A percentile compares a stretch with the other conserved stretches of the same genome.
These are phyloP conservation scores for Lichtheimia hyalospora DNA, from an alignment of 371 early-diverging fungal genomes.

Conservation along the genomic window DNA sequence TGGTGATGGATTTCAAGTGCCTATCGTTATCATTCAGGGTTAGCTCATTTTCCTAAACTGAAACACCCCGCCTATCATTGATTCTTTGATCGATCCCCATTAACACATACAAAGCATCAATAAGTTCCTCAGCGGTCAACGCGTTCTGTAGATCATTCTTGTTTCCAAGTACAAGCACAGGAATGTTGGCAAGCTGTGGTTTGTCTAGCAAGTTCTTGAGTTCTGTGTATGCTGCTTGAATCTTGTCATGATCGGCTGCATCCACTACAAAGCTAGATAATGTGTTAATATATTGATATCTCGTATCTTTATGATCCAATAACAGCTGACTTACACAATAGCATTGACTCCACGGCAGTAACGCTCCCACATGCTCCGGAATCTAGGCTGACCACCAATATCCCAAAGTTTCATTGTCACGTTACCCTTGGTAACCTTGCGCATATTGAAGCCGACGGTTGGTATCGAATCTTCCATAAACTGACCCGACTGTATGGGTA, in stretches of 20 bases:
- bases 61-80: too few relatives aligned
- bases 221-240: conserved; percentile 91
- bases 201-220: conserved; percentile 89
- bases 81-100: background rate
- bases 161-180: conserved; percentile 97
- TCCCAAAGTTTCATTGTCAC: conserved; percentile 99
- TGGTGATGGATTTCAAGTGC: conserved; percentile 86
- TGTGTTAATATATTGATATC: background rate
- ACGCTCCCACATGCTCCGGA: conserved; percentile 98
- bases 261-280: conserved; percentile 89
- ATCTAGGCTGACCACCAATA: conserved; percentile 96
- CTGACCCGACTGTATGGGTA: conserved; percentile 74
- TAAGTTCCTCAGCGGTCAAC: conserved; percentile 87
- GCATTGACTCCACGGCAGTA: conserved; percentile 96
- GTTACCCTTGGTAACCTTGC: conserved; percentile 89
- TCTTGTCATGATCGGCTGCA: conserved; percentile 90
- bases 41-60: too few relatives aligned
- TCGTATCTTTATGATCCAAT: background rate
- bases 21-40: conserved; percentile 30
- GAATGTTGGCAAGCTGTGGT: conserved; percentile 89
- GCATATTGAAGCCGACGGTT: conserved; percentile 98
- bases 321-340: conserved; percentile 77
- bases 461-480: conserved; percentile 97
- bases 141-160: conserved; percentile 97
- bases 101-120: conserved; percentile 81